Conservation (phyloP, 208 protist species). For the Trypanosomatidae sp. region DNA sequence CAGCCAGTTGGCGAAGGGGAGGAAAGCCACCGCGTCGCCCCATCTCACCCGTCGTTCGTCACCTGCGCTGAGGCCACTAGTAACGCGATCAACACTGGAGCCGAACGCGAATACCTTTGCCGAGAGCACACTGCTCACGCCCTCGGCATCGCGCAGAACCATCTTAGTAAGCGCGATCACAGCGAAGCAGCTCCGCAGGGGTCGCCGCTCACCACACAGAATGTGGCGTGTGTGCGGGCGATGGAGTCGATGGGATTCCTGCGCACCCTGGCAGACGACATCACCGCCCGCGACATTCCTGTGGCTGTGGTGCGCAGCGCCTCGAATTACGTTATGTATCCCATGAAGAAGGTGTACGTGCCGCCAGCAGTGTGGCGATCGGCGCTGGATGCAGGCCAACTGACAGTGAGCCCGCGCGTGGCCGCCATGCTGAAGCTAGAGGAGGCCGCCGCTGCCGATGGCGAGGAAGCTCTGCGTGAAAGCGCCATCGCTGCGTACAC, state of each 20-base stretch:
- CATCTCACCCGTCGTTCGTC: conserved; percentile 35
- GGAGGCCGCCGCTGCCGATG: not conserved
- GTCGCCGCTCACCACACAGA: conserved; percentile 24
- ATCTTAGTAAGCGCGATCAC: not conserved
- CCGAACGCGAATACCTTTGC: conserved; percentile 57
- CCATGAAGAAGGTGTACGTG: conserved; percentile 44
- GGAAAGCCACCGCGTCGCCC: conserved; percentile 2
- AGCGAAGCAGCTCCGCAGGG: conserved; percentile 7
- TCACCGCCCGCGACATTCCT: conserved; percentile 24
- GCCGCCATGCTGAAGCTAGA: conserved; percentile 6
- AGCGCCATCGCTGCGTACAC: conserved; percentile 31
- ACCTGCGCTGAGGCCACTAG: conserved; percentile 52
- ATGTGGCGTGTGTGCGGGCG: conserved; percentile 59
- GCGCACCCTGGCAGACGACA: conserved; percentile 15
- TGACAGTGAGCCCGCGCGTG: conserved; percentile 19
- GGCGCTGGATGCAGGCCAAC: conserved; percentile 12
- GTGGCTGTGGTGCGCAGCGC: conserved; percentile 55
- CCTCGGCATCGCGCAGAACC: conserved; percentile 19
- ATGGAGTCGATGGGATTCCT: conserved; percentile 65
- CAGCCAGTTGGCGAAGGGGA: conserved; percentile 12
- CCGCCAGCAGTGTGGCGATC: conserved; percentile 21
- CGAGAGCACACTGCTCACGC: conserved; percentile 52
- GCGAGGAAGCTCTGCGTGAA: not conserved
- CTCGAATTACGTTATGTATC: conserved; percentile 61
- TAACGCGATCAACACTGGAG: conserved; percentile 50